A percentile compares a stretch with the other conserved stretches of the same genome.
These are phyloP conservation scores for Apiotrichum gracile DNA, from an alignment of 1,284 basidiomycete genomes.

Conservation along the genomic window DNA sequence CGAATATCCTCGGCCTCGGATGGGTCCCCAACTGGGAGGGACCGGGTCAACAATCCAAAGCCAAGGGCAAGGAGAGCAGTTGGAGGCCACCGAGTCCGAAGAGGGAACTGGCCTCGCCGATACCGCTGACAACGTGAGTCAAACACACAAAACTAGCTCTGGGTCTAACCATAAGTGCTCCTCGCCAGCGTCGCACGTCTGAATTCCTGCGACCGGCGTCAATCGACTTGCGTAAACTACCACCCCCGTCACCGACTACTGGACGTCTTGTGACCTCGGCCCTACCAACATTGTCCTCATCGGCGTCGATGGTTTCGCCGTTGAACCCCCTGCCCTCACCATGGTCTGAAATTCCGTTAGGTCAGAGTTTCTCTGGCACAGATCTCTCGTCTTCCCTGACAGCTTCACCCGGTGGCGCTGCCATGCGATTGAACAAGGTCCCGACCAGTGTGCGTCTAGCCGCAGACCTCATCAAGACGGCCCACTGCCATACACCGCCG, in stretches of 20 bases:
- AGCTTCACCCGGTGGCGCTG: constrained; percentile 34
- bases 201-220: constrained; percentile 37
- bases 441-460: constrained; percentile 53
- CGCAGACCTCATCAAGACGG: constrained; percentile 46
- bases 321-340: constrained; percentile 47
- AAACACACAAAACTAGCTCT: too few species aligned
- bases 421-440: constrained; percentile 52
- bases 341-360: constrained; percentile 28
- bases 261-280: not conserved
- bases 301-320: constrained; percentile 45
- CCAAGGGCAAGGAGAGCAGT: constrained; percentile 32
- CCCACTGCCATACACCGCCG: constrained; percentile 15
- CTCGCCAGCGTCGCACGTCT: constrained; percentile 32
- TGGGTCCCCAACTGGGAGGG: constrained; percentile 26
- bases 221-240: constrained; percentile 30
- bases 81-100: constrained; percentile 30
- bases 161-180: not conserved
- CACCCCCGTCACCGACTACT: constrained; percentile 7
- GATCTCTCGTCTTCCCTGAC: constrained; percentile 20
- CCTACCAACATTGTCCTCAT: constrained; percentile 31
- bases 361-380: constrained; percentile 21
- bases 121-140: not conserved
- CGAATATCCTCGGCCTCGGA: constrained; percentile 36
- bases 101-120: constrained; percentile 6
- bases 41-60: constrained; percentile 18